Evolutionary conservation across 176 grass and related monocot species (phyloP), one percentile per base, ranked within the genome.

Genomic region (Musa troglodytarum): DNA sequence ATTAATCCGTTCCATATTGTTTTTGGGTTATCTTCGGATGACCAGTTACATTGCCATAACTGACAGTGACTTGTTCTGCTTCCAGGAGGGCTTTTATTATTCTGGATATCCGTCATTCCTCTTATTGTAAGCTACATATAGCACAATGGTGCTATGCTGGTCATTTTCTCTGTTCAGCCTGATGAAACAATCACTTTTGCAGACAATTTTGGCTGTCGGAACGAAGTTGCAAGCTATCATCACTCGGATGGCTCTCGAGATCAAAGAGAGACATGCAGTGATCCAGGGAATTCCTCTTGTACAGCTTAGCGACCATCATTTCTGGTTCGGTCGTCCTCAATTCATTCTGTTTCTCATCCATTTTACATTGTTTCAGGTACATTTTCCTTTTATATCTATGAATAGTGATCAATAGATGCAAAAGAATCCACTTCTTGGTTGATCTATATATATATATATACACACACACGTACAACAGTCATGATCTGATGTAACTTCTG

Each of bases 211-310:
- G 29, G 77, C 64, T 8, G 90, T 93, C 52, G 90, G 94, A 63
- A 97, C 85, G 15, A 97, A 97, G 86, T 82, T 97, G 55, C 93
- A 97, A 83, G 90, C 90, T 34, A 97, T 97, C 84, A 97, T 97
- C 83, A 90, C 85, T 72, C 65, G 78, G 74, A 93, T 97, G 93
- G 93, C 90, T 3, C 87, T 93, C 72, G 90, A 97, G 78, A 97
- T 97, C 78, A 92, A 89, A 54, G 90, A 97, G 82, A 79, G 90
- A 81, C 90, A 97, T 65, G 90, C 94, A 15, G 94, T 97, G 13
- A 76, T 97, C 65, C 90, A 96, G 69, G 93, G 93, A 77, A 92
- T 96, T 72, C 93, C 93, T 77, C 87, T 92, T 6, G 93, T 97
- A 65, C 93, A 97, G 53, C 84, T 93, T 77, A 97, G 88, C 72